phyloP scores from a whole-genome alignment of 1,284 basidiomycete genomes.

The Irpex sp. region DNA sequence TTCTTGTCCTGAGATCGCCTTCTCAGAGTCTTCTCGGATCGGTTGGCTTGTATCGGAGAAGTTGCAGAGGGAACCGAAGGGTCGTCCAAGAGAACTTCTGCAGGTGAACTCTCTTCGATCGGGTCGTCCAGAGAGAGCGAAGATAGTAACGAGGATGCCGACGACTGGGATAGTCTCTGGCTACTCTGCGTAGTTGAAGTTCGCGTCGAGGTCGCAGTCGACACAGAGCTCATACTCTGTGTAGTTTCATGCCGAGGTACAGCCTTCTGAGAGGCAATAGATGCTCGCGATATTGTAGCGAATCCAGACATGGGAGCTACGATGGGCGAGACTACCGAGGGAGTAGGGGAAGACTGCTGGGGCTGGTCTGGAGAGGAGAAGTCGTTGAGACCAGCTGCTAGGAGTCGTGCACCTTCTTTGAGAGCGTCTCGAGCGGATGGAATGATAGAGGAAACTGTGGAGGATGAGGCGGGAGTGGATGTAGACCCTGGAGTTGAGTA shows the following conservation, averaged over 20 bases:
- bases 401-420: slow-evolving; percentile 59
- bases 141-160: slow-evolving; percentile 27
- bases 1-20: slow-evolving; percentile 27
- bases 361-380: slow-evolving; percentile 12
- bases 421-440: slow-evolving; percentile 32
- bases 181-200: slow-evolving; percentile 16
- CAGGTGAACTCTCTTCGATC: slow-evolving; percentile 15
- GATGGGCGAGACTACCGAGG: slow-evolving; percentile 11
- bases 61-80: slow-evolving; percentile 27
- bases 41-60: slow-evolving; percentile 24
- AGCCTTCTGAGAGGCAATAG: slow-evolving; percentile 5
- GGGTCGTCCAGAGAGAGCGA: slow-evolving; percentile 36
- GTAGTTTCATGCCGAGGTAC: slow-evolving; percentile 18
- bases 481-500: slow-evolving; percentile 15
- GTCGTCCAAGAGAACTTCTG: slow-evolving; percentile 3
- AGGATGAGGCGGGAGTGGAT: background rate
- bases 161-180: slow-evolving; percentile 42
- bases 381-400: slow-evolving; percentile 40
- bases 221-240: slow-evolving; percentile 24
- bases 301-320: slow-evolving; percentile 11
- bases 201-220: slow-evolving; percentile 21
- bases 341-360: slow-evolving; percentile 16
- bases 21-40: slow-evolving; percentile 23
- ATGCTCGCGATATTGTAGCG: slow-evolving; percentile 12
- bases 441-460: slow-evolving; percentile 11